A percentile compares a stretch with the other conserved stretches of the same genome.
Conservation (phyloP, 768 basidiomycete genomes). For the Suillus fuscotomentosus region DNA sequence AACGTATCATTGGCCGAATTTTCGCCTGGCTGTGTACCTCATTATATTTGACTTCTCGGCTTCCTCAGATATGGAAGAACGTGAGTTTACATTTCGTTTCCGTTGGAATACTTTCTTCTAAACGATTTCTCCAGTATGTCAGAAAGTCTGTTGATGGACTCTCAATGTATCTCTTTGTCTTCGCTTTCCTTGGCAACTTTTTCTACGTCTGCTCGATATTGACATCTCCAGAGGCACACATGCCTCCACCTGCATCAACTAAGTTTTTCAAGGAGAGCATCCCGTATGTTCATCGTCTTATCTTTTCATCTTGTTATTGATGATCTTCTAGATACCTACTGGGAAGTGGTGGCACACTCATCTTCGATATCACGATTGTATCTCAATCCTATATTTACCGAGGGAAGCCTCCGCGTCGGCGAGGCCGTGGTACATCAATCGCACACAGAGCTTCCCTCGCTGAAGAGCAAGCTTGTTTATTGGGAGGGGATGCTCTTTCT, state of each 20-base stretch:
- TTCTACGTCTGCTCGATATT: slow-evolving; percentile 93
- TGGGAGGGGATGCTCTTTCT: slow-evolving; percentile 41
- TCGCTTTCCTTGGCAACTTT: slow-evolving; percentile 90
- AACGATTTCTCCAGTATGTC: slow-evolving; percentile 52
- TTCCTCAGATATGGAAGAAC: slow-evolving; percentile 99
- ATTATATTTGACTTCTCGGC: slow-evolving; percentile 86
- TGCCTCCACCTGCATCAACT: slow-evolving; percentile 57
- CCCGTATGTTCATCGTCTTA: slow-evolving; percentile 55
- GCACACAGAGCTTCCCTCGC: slow-evolving; percentile 28
- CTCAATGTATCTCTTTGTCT: slow-evolving; percentile 90
- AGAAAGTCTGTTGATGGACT: slow-evolving; percentile 94
- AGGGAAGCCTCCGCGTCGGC: slow-evolving; percentile 39
- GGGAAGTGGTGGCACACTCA: slow-evolving; percentile 88
- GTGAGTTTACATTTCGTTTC: slow-evolving; percentile 48
- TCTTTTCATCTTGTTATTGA: not conserved
- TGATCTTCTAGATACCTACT: slow-evolving; percentile 67
- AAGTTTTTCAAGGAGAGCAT: slow-evolving; percentile 78
- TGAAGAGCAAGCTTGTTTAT: slow-evolving; percentile 51
- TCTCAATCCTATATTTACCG: slow-evolving; percentile 81
- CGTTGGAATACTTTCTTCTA: slow-evolving; percentile 4
- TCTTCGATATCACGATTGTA: slow-evolving; percentile 93
- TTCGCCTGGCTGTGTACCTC: slow-evolving; percentile 95
- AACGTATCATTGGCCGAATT: slow-evolving; percentile 81
- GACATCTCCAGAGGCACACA: slow-evolving; percentile 62
- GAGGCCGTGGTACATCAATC: slow-evolving; percentile 25